phyloP scores from a whole-genome alignment of 208 protist species.

The Sergeia podlipaevii region DNA sequence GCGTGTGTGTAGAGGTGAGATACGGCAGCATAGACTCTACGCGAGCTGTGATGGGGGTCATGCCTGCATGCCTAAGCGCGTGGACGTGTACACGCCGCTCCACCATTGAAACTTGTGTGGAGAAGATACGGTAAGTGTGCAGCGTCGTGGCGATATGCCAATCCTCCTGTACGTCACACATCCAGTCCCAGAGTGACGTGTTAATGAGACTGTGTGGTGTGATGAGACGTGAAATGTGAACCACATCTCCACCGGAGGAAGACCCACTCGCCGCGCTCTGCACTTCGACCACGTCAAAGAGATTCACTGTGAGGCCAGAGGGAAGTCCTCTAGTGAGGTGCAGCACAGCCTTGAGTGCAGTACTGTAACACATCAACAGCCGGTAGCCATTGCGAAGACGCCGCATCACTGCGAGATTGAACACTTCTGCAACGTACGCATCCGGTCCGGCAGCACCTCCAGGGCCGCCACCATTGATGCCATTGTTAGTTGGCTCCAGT shows the following conservation, averaged over 20 bases:
- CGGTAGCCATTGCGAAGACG: slow-evolving; percentile 50
- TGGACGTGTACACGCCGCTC: background rate
- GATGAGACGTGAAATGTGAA: slow-evolving; percentile 22
- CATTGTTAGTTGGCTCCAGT: slow-evolving; percentile 18
- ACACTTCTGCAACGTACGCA: slow-evolving; percentile 30
- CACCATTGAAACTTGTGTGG: slow-evolving; percentile 7
- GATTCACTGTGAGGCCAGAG: slow-evolving; percentile 12
- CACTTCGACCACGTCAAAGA: slow-evolving; percentile 53
- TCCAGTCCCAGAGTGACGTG: slow-evolving; percentile 10
- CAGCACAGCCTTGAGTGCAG: slow-evolving; percentile 42
- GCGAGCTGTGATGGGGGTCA: slow-evolving; percentile 22
- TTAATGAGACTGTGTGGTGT: slow-evolving; percentile 24
- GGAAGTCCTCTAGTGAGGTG: slow-evolving; percentile 9
- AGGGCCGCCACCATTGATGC: too few species aligned
- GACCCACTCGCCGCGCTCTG: too few species aligned
- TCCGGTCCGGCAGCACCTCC: too few species aligned
- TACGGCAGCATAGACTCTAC: slow-evolving; percentile 59
- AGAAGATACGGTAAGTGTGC: slow-evolving; percentile 60
- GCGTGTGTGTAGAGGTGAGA: slow-evolving; percentile 29
- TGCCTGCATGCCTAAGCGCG: slow-evolving; percentile 1
- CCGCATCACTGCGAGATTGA: slow-evolving; percentile 51
- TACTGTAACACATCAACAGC: slow-evolving; percentile 40
- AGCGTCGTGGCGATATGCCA: slow-evolving; percentile 62
- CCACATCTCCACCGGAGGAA: too few species aligned
- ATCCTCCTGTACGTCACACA: slow-evolving; percentile 45